phyloP scores from a whole-genome alignment of 805 yeast genomes.

The Candida ulmi region DNA sequence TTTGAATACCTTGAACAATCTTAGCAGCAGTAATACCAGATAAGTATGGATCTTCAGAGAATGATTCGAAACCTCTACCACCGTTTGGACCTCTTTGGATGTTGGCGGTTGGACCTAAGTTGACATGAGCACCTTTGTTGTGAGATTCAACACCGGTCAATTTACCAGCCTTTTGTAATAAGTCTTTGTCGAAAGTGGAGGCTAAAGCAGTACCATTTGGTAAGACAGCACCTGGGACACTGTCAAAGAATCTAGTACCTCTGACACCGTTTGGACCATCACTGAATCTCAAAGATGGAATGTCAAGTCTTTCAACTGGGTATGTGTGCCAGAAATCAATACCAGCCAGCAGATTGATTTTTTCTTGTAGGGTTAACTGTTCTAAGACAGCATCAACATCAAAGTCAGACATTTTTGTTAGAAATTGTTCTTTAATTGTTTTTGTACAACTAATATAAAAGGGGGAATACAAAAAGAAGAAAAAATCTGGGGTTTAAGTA shows the following conservation, averaged over 20 bases:
- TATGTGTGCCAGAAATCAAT: constrained; percentile 48
- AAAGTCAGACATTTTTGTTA: constrained; percentile 9
- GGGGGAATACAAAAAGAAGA: neutral
- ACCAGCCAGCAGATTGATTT: constrained; percentile 32
- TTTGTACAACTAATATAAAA: too few species aligned
- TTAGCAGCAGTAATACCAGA: constrained; percentile 43
- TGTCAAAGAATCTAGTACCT: constrained; percentile 49
- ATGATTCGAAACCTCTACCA: constrained; percentile 59
- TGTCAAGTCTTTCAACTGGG: constrained; percentile 31
- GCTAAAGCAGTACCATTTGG: constrained; percentile 57
- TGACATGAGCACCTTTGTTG: constrained; percentile 45
- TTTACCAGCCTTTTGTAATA: constrained; percentile 43
- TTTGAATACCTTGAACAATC: constrained; percentile 50
- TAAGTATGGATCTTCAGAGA: constrained; percentile 54
- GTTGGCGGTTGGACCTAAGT: constrained; percentile 46
- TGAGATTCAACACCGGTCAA: constrained; percentile 51
- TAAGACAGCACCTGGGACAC: constrained; percentile 50
- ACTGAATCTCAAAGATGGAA: constrained; percentile 42
- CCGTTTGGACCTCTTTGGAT: constrained; percentile 55
- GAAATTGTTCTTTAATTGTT: neutral
- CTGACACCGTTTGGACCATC: constrained; percentile 67
- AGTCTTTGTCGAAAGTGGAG: constrained; percentile 47
- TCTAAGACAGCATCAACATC: constrained; percentile 22
- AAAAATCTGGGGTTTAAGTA: too few species aligned
- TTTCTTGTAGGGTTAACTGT: constrained; percentile 23